phyloP scores from a whole-genome alignment of 306 rosid genomes.

The Spatholobus suberectus region DNA sequence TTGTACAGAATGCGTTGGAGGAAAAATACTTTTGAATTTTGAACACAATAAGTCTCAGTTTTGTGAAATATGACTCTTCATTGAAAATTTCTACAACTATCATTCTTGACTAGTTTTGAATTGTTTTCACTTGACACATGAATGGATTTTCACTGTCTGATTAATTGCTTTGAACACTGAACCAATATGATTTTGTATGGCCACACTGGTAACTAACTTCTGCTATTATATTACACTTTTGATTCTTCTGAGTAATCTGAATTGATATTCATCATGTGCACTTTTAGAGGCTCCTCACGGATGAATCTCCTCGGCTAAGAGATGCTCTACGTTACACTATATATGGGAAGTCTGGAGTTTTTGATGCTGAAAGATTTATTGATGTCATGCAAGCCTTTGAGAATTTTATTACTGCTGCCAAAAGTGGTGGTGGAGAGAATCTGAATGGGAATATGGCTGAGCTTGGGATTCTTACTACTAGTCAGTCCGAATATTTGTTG shows the following conservation, averaged over 20 bases:
- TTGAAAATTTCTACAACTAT: background rate
- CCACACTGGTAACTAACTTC: background rate
- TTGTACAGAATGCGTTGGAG: background rate
- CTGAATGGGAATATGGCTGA: constrained; percentile 91
- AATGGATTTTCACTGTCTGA: constrained; percentile 25
- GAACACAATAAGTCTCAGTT: constrained; percentile 11
- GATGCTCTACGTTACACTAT: constrained; percentile 91
- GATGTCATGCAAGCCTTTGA: constrained; percentile 99
- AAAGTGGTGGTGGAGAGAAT: constrained; percentile 96
- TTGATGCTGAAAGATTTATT: constrained; percentile 96
- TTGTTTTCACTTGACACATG: constrained; percentile 1
- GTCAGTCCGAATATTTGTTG: constrained; percentile 54
- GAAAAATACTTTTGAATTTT: background rate
- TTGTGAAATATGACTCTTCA: constrained; percentile 10
- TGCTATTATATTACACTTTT: constrained; percentile 13
- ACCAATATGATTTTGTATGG: constrained; percentile 28
- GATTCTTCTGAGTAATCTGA: constrained; percentile 27
- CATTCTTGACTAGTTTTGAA: background rate
- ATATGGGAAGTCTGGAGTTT: constrained; percentile 94
- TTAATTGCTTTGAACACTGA: constrained; percentile 20
- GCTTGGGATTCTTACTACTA: constrained; percentile 68
- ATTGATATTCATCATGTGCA: constrained; percentile 35
- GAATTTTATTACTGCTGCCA: constrained; percentile 93
- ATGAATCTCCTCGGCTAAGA: constrained; percentile 95
- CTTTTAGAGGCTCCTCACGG: constrained; percentile 92